Evolutionary conservation across 148 eudicot species (phyloP).

Genomic region (Dianthus caryophyllus): DNA sequence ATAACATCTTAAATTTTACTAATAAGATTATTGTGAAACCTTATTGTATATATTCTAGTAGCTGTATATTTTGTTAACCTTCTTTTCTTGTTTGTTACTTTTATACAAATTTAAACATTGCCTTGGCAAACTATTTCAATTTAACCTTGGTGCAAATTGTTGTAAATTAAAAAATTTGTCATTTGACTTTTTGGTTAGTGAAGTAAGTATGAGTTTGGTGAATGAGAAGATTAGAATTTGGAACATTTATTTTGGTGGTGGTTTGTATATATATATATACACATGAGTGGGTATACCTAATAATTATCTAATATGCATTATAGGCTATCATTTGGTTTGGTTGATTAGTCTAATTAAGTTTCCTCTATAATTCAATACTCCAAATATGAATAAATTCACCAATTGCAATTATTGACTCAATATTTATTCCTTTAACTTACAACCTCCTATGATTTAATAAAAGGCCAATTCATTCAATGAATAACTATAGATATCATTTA

Average conservation of each 20-base stretch:
- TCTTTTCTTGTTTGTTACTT: no score
- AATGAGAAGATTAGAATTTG: background rate
- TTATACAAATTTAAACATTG: no score
- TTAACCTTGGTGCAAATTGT: no score
- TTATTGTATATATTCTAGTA: no score
- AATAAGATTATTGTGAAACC: no score
- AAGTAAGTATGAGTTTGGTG: conserved; percentile 10
- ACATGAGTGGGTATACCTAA: conserved; percentile 7
- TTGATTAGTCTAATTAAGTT: background rate
- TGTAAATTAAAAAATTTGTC: background rate
- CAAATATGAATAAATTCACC: background rate
- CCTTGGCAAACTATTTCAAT: no score
- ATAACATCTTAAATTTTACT: no score
- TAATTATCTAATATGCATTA: background rate
- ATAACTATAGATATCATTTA: no score
- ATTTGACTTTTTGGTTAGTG: background rate
- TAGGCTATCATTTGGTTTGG: background rate
- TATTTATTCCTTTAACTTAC: background rate
- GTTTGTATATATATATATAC: conserved; percentile 10
- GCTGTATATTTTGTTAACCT: no score
- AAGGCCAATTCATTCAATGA: no score
- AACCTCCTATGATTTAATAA: no score
- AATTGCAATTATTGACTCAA: background rate
- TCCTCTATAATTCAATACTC: background rate
- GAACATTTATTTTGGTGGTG: conserved; percentile 14